Evolutionary conservation across 2,329 filamentous ascomycete species (phyloP), one percentile per base, ranked within the genome.

Genomic region (Aspergillus novofumigatus): DNA sequence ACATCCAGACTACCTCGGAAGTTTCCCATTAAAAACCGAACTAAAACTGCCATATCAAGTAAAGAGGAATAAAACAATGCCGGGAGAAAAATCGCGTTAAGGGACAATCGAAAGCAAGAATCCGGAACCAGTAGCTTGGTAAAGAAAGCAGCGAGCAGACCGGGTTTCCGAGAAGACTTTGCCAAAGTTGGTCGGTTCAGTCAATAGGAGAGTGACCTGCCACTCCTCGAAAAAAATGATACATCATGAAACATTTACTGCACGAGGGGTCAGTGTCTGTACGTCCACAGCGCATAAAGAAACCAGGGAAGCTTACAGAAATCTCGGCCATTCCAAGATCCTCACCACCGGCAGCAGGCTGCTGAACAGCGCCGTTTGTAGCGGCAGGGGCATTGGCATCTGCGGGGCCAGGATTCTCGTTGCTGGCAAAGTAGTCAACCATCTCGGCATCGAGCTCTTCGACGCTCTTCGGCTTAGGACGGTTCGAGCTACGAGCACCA

Each of bases 401-500:
- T 11, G 73, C 75, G 53, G 77, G 72, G 38, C 67, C 67, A 26
- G 66, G 63, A 32, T 69, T 70, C 53, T 71, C 74, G 63, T 79
- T 77, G 29, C 73, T 72, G 72, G 55, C 49, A 44, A 95, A 97
- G 80, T 99, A 99, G 75, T 97, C 94, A 21, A 86, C 87, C 94
- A 99, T 99, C 75, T 99, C 94, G 4, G 91, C 92, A 74, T 99
- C 94, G 26, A 99, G 86, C 79, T 99, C 92, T 73, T 96, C 93
- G 1, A 89, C 86, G 0, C 92, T 96, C 89, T 97, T 97, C 80
- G 81, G 78, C 77, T 86, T 95, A 81, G 69, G 86, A 78, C 65
- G 88, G 82, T 67, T 88, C 63, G 82, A 80, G 69, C 80, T 88
- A 65, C 86, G 86, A 53, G 76, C 80, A 61, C 80, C 80, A 56